A percentile compares a stretch with the other conserved stretches of the same genome.
Conservation (phyloP, 306 rosid species). For the Canavalia gladiata region DNA sequence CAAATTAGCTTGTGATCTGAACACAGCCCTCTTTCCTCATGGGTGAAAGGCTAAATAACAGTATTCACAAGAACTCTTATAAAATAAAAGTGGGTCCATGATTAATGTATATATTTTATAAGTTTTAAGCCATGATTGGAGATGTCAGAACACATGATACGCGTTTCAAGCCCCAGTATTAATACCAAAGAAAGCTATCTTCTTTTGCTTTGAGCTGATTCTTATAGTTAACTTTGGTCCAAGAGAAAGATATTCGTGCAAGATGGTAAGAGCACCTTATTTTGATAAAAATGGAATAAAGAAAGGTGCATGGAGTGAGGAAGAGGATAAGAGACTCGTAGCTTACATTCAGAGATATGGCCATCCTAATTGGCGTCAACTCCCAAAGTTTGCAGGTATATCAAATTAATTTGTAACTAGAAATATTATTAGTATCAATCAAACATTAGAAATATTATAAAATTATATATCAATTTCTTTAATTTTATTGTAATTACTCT, state of each 20-base stretch:
- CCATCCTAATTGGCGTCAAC: constrained; percentile 59
- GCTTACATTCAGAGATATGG: constrained; percentile 46
- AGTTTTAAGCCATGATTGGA: constrained; percentile 10
- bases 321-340: constrained; percentile 45
- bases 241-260: background rate
- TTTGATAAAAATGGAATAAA: constrained; percentile 50
- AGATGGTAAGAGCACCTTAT: constrained; percentile 57
- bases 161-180: constrained; percentile 45
- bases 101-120: background rate
- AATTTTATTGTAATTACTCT: background rate
- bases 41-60: constrained; percentile 15
- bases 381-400: constrained; percentile 56
- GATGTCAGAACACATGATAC: constrained; percentile 43
- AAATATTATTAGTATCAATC: background rate
- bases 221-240: background rate
- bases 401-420: background rate
- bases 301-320: constrained; percentile 60
- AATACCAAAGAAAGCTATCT: background rate
- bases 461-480: background rate
- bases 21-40: background rate
- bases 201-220: constrained; percentile 35
- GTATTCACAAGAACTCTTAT: background rate
- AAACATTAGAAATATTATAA: constrained; percentile 1
- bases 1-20: background rate
- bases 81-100: constrained; percentile 40